Base-by-base conservation (phyloP, 768 basidiomycete species). In the Amanita fuliginea region DNA sequence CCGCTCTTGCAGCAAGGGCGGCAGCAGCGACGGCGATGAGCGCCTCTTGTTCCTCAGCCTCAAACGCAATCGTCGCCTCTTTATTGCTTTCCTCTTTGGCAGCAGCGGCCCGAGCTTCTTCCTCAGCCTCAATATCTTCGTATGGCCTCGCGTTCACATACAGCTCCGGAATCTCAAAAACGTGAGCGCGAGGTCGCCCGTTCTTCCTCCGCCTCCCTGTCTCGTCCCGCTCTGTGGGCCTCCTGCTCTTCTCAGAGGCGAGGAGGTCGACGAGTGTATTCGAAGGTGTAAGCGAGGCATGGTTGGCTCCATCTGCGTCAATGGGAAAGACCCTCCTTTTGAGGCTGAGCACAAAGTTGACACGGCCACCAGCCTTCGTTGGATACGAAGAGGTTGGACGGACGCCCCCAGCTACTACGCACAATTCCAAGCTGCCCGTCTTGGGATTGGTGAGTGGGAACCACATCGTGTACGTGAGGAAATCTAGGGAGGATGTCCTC, bases 161-260 rank as follows among this genome's bases (percentile, higher is more conserved):
- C 18, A 46, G 45, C 34, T 46, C 45, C 21, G 45, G 45, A 22
- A 46, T 46, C 18, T 46, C 34, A 16, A 46, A 46, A 19, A 13
- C 19, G 6, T 21, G 34, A 11, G 16, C 14, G n/a, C 30, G 42
- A 8, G 24, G 30, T 9, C 9, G 11, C 3, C 24, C 13, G 6
- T 6, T 42, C 22, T 10, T 5, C 21, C 14, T 22, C 14, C 11
- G 7, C 1, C 14, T 21, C 41, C 10, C 6, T 22, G 1, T 22
- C 22, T 42, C 11, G 21, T 13, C 21, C 16, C 30, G 19, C 11
- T 41, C 10, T 8, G 2, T 13, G 13, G 36, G 11, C 21, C 16
- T 24, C 8, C 18, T 5, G 39, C 19, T 18, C 19, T 21, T 22
- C 39, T 4, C 10, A 13, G 8, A n/a, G 10, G 10, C 7, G 14